A percentile compares a stretch with the other conserved stretches of the same genome.
phyloP scores from a whole-genome alignment of 495 filamentous ascomycete genomes.

The Hyaloscypha variabilis region DNA sequence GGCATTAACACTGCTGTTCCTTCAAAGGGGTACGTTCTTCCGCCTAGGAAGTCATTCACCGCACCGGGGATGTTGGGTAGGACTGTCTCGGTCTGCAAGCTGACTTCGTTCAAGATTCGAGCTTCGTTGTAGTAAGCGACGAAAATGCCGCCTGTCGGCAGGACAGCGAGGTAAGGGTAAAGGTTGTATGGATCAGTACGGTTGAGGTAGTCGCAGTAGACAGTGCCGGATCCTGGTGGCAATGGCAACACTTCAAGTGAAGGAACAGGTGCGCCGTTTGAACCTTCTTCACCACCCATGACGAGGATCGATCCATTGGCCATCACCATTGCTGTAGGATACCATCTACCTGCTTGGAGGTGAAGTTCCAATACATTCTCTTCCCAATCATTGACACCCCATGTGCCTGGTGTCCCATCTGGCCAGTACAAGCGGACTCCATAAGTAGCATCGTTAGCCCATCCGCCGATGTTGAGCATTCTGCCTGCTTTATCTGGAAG shows the following conservation, averaged over 20 bases:
- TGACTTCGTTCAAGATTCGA: constrained; percentile 59
- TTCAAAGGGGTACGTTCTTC: constrained; percentile 66
- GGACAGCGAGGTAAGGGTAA: constrained; percentile 61
- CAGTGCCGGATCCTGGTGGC: constrained; percentile 25
- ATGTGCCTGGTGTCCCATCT: constrained; percentile 57
- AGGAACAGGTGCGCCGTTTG: constrained; percentile 61
- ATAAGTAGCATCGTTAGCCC: constrained; percentile 63
- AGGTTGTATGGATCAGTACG: constrained; percentile 67
- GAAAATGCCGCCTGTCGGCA: constrained; percentile 62
- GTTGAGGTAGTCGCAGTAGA: constrained; percentile 61
- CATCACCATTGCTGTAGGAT: constrained; percentile 67
- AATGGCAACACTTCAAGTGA: constrained; percentile 61
- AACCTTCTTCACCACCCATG: constrained; percentile 63
- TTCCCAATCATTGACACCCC: constrained; percentile 58
- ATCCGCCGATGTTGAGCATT: constrained; percentile 66
- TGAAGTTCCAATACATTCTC: constrained; percentile 63
- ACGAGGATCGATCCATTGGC: constrained; percentile 68
- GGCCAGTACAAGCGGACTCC: constrained; percentile 67
- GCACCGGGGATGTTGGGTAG: constrained; percentile 64
- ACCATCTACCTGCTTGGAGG: constrained; percentile 66
- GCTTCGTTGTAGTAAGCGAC: constrained; percentile 72
- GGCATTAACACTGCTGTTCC: constrained; percentile 61
- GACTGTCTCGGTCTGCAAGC: constrained; percentile 54
- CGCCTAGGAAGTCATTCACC: constrained; percentile 56
- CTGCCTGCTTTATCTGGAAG: constrained; percentile 65